Evolutionary conservation across 2,329 filamentous ascomycete species (phyloP).

Genomic region (Diaporthe sp.): DNA sequence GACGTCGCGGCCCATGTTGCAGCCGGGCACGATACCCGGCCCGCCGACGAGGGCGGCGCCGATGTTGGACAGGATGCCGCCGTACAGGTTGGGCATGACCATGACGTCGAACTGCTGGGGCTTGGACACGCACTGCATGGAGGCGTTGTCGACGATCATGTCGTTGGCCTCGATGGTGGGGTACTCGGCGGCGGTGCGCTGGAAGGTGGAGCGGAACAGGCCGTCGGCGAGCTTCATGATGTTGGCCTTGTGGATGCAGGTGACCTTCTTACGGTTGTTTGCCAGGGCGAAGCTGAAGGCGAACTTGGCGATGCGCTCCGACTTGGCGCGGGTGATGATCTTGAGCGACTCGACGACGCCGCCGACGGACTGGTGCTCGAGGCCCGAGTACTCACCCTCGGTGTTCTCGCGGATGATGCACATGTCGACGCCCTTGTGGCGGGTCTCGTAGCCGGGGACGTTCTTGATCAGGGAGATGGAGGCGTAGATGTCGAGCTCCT

Average conservation of each 20-base stretch:
- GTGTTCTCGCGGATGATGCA: slow-evolving; percentile 99
- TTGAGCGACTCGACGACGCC: slow-evolving; percentile 99
- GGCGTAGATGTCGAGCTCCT: slow-evolving; percentile 99
- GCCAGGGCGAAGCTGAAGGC: slow-evolving; percentile 97
- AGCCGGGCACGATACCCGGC: slow-evolving; percentile 95
- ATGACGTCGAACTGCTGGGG: slow-evolving; percentile 99
- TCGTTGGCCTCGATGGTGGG: slow-evolving; percentile 96
- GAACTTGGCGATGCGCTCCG: slow-evolving; percentile 98
- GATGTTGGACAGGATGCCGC: slow-evolving; percentile 98
- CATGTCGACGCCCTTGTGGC: slow-evolving; percentile 96
- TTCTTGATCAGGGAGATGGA: slow-evolving; percentile 99
- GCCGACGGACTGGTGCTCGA: slow-evolving; percentile 97
- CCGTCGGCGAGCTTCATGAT: slow-evolving; percentile 99
- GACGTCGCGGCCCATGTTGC: slow-evolving; percentile 99
- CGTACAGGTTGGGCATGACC: slow-evolving; percentile 99
- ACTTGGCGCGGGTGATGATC: slow-evolving; percentile 99
- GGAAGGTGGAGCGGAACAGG: slow-evolving; percentile 98
- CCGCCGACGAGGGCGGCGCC: slow-evolving; percentile 97
- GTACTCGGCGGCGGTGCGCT: slow-evolving; percentile 93
- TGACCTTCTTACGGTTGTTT: slow-evolving; percentile 99
- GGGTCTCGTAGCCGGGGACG: slow-evolving; percentile 97
- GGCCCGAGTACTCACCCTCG: slow-evolving; percentile 98
- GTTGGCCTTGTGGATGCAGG: slow-evolving; percentile 99
- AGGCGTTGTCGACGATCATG: slow-evolving; percentile 99
- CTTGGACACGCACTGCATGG: slow-evolving; percentile 96